Percentiles rank a stretch among this genome's conserved stretches.
Evolutionary conservation across 208 protist species (phyloP).

Genomic region (Wallacemonas sp.): DNA sequence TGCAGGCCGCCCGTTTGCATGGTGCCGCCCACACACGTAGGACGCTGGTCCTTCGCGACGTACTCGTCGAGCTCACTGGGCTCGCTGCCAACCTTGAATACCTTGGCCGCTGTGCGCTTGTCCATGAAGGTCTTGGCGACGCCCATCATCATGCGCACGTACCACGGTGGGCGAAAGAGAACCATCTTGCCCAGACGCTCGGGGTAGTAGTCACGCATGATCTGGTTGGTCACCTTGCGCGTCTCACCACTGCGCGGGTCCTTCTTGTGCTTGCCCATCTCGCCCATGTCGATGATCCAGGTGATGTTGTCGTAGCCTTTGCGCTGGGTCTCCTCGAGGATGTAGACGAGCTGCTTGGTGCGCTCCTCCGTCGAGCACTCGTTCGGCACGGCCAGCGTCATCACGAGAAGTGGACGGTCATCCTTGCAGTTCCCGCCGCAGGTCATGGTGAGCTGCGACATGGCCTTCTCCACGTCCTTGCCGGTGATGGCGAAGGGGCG

Average conservation of each 20-base stretch:
- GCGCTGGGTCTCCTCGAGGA: slow-evolving; percentile 55
- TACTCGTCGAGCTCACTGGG: slow-evolving; percentile 47
- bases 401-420: slow-evolving; percentile 50
- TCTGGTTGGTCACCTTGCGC: slow-evolving; percentile 60
- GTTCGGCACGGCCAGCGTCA: slow-evolving; percentile 59
- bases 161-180: slow-evolving; percentile 68
- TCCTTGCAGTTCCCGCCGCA: slow-evolving; percentile 39
- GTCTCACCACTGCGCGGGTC: slow-evolving; percentile 21
- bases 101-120: slow-evolving; percentile 38
- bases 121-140: slow-evolving; percentile 60
- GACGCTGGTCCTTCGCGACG: slow-evolving; percentile 38
- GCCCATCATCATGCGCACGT: slow-evolving; percentile 36
- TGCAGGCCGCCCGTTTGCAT: not conserved
- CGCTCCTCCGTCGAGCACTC: slow-evolving; percentile 46
- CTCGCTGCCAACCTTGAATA: slow-evolving; percentile 33
- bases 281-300: slow-evolving; percentile 68
- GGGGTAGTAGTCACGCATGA: slow-evolving; percentile 73
- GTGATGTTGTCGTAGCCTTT: slow-evolving; percentile 67
- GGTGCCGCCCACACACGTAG: slow-evolving; percentile 26
- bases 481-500: slow-evolving; percentile 51
- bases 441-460: slow-evolving; percentile 45
- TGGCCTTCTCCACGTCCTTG: slow-evolving; percentile 32
- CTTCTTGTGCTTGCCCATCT: slow-evolving; percentile 58
- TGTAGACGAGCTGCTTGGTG: slow-evolving; percentile 59
- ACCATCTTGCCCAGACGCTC: slow-evolving; percentile 54